Evolutionary conservation across 2,329 filamentous ascomycete genomes (phyloP), one percentile per base, ranked within the genome.

Genomic region (Fusarium chuoi): DNA sequence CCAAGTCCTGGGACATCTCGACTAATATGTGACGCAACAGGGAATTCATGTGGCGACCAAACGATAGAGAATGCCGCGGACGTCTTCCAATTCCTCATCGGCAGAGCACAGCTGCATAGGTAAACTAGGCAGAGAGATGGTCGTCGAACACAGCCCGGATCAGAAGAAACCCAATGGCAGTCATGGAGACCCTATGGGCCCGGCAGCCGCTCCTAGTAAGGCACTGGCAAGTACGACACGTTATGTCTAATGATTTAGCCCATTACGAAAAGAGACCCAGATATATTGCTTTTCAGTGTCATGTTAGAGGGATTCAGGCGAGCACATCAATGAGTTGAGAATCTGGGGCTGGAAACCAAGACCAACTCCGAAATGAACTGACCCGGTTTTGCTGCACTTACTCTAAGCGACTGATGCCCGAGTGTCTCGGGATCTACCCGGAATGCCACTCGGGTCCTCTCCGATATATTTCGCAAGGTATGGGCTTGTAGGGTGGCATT

Each of bases 11-110:
- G 3, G 6, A 14, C 48, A 9, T 33, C 22, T 33, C 7, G 22
- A 18, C 20, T n/a, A 18, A 17, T 17, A 24, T 24, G 14, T 33
- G 46, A 24, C 28, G 12, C 22, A 13, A 7, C 12, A 33, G 18
- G 12, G 22, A 14, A 24, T 14, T 14, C 4, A 3, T 10, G 24
- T 24, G 48, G 12, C 15, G n/a, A 14, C 12, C 15, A 51, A 13
- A 10, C 8, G 15, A 18, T 35, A 11, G 22, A 14, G 7, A 24
- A 4, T 51, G 11, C 6, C 8, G 17, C 24, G 6, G 15, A 24
- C 12, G 2, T 24, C 22, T 24, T 18, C 5, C 11, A 8, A 20
- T 0, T 14, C 1, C 6, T 20, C 8, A 4, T 12, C 3, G 13
- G 22, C 8, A 24, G 28, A 17, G 0, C 2, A 20, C 0, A 18